These are phyloP conservation scores for Cydonia oblonga DNA, from an alignment of 331 rosid genomes.

Conservation along the genomic window DNA sequence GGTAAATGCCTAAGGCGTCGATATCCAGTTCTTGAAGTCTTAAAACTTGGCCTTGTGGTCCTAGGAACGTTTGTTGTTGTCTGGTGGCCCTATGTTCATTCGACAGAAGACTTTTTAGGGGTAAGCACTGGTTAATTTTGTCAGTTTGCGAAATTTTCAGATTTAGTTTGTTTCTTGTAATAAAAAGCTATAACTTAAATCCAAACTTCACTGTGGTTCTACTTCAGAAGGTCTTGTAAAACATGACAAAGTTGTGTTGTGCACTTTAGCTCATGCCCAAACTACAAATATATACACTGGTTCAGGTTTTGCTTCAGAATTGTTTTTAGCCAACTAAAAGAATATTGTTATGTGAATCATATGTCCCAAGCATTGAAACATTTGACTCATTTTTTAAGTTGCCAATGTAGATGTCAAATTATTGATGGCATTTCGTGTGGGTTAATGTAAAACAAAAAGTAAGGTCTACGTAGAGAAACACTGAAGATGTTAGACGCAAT, in stretches of 20 bases:
- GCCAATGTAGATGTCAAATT: background rate
- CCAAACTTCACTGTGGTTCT: background rate
- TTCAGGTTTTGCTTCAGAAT: background rate
- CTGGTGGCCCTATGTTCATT: slow-evolving; percentile 88
- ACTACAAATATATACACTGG: background rate
- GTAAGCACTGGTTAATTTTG: slow-evolving; percentile 19
- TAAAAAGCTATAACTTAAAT: background rate
- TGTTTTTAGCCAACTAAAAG: background rate
- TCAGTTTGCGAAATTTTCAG: background rate
- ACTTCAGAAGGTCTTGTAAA: background rate
- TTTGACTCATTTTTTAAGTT: background rate
- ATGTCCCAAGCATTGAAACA: too few species aligned
- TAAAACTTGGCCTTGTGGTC: slow-evolving; percentile 66
- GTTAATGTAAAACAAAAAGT: background rate
- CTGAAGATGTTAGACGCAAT: background rate
- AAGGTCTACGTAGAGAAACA: background rate
- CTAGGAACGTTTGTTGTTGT: slow-evolving; percentile 57
- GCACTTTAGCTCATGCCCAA: background rate
- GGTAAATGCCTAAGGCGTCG: slow-evolving; percentile 62
- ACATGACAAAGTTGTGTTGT: background rate
- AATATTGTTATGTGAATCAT: background rate
- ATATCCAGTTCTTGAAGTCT: slow-evolving; percentile 56
- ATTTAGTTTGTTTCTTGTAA: background rate
- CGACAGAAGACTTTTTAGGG: slow-evolving; percentile 48
- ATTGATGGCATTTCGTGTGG: background rate